Percentiles rank a stretch among this genome's conserved stretches.
Conservation (phyloP, 2,329 filamentous ascomycete genomes). For the Tetracladium maxilliforme region DNA sequence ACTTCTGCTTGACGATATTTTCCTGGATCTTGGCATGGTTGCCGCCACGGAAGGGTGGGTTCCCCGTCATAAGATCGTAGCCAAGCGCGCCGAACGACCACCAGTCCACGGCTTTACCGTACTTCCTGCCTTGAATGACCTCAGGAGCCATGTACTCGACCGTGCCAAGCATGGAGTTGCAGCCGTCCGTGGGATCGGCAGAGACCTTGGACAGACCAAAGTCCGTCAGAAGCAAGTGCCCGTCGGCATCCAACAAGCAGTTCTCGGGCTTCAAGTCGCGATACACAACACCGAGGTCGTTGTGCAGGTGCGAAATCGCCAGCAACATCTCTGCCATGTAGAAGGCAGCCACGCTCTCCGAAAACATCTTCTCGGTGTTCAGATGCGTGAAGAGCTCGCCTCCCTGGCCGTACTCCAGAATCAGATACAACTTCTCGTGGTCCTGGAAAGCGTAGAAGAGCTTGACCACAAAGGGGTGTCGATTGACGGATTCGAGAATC, state of each 20-base stretch:
- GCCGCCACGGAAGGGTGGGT: constrained; percentile 76
- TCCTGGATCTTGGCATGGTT: constrained; percentile 94
- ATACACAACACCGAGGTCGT: constrained; percentile 86
- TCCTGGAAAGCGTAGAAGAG: constrained; percentile 98
- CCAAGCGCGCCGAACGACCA: constrained; percentile 93
- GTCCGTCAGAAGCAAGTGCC: constrained; percentile 87
- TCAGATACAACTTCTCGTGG: constrained; percentile 91
- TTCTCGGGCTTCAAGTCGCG: constrained; percentile 97
- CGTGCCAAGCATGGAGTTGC: constrained; percentile 85
- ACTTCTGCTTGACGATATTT: constrained; percentile 88
- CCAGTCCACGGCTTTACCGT: constrained; percentile 94
- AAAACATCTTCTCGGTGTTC: constrained; percentile 87
- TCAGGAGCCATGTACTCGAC: constrained; percentile 99
- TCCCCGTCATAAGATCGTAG: constrained; percentile 84
- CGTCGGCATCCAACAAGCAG: constrained; percentile 80
- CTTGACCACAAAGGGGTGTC: constrained; percentile 96
- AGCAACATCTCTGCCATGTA: constrained; percentile 99
- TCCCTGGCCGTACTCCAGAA: constrained; percentile 93
- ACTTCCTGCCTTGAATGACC: constrained; percentile 74
- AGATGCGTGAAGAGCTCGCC: constrained; percentile 96
- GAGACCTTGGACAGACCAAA: constrained; percentile 95
- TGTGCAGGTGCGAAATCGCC: constrained; percentile 83
- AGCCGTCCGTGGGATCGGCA: constrained; percentile 52
- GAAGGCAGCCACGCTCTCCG: constrained; percentile 77
- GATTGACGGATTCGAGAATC: constrained; percentile 89